Evolutionary conservation across 257 asterid species (phyloP).

Genomic region (Forsythia suspensa): DNA sequence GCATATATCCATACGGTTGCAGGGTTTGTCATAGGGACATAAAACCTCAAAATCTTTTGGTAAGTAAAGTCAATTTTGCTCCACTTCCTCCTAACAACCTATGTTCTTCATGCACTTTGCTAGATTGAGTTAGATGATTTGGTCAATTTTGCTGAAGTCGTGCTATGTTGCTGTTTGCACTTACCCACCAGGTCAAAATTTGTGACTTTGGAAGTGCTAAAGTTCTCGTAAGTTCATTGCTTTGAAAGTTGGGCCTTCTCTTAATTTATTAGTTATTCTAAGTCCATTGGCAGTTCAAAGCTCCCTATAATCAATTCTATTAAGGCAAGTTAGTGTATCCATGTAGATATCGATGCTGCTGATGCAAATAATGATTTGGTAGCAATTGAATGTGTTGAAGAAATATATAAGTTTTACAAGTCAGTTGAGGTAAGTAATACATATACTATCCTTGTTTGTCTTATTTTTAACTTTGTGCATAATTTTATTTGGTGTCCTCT

Average conservation of each 20-base stretch:
- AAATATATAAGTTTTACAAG: too few relatives aligned
- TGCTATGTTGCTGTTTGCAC: conserved; percentile 36
- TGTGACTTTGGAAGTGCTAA: conserved; percentile 98
- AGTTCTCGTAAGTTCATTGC: conserved; percentile 55
- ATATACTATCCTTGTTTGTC: too few relatives aligned
- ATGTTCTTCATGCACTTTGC: not conserved
- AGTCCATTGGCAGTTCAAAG: not conserved
- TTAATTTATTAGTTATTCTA: not conserved
- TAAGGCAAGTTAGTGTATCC: not conserved
- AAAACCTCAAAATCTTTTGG: conserved; percentile 94
- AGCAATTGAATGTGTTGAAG: too few relatives aligned
- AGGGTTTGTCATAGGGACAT: conserved; percentile 91
- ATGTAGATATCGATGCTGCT: too few relatives aligned
- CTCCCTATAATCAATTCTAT: not conserved
- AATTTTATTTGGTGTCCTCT: too few relatives aligned
- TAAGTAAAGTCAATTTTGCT: conserved; percentile 24
- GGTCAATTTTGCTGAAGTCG: conserved; percentile 8
- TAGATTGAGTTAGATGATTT: conserved; percentile 5
- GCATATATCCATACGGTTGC: conserved; percentile 84
- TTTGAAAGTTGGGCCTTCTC: conserved; percentile 12
- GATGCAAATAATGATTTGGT: too few relatives aligned
- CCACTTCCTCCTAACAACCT: not conserved
- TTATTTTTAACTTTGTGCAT: too few relatives aligned
- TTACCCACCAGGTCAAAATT: conserved; percentile 91
- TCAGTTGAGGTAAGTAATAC: too few relatives aligned